phyloP scores from a whole-genome alignment of 805 yeast species.

The Candida odintsovae region DNA sequence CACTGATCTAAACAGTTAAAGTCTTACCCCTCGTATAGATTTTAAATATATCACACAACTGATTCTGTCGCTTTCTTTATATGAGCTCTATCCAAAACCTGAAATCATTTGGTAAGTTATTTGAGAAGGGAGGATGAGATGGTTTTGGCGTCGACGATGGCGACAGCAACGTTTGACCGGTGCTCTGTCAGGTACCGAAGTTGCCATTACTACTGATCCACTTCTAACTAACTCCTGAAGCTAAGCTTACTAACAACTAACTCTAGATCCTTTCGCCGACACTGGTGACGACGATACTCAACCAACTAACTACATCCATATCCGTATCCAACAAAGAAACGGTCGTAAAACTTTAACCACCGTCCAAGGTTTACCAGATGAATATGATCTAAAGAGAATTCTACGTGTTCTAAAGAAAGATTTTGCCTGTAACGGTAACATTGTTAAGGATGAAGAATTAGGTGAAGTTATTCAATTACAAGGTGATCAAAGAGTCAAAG shows the following conservation, averaged over 20 bases:
- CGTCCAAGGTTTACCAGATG: conserved; percentile 94
- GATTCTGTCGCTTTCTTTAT: conserved; percentile 15
- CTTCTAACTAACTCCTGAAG: background rate
- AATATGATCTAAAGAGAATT: conserved; percentile 91
- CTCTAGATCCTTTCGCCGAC: conserved; percentile 94
- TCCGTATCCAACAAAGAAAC: conserved; percentile 99
- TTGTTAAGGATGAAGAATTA: conserved; percentile 91
- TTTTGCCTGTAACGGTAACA: conserved; percentile 98
- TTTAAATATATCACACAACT: background rate
- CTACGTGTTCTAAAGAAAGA: conserved; percentile 93
- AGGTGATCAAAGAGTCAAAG: conserved; percentile 98
- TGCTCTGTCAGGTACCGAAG: background rate
- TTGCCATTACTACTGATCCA: background rate
- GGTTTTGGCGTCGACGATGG: background rate
- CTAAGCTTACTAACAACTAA: background rate
- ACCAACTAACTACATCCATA: conserved; percentile 92
- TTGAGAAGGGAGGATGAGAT: background rate
- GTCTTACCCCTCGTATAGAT: background rate
- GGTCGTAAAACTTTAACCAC: conserved; percentile 98
- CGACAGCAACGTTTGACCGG: background rate
- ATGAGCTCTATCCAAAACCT: conserved; percentile 92
- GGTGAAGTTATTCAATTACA: conserved; percentile 97
- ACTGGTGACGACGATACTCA: conserved; percentile 99
- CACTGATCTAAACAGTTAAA: background rate
- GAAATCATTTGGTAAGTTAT: conserved; percentile 58